Evolutionary conservation across 768 basidiomycete genomes (phyloP), one percentile per base, ranked within the genome.

Genomic region (Kwoniella mangroviensis): DNA sequence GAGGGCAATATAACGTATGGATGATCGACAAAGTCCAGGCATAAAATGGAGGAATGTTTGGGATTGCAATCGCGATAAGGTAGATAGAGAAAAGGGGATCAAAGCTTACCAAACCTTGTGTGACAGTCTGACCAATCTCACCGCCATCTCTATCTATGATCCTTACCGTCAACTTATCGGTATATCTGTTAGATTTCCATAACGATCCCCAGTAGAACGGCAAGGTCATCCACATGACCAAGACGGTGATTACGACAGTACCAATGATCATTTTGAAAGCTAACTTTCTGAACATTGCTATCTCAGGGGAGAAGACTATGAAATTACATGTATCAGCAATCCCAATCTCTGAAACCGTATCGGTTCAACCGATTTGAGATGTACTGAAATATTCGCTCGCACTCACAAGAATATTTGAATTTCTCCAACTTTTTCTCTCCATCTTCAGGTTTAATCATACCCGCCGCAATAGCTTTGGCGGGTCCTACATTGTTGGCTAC

Each of bases 201-300:
- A 79, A 76, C 78, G 71, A 78, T 21, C 77, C 82, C 74, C 84
- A 85, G 72, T 81, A 86, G 67, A 84, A 70, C 2, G 85, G 84
- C 3, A 86, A 77, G 61, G 81, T 83, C 1, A 76, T 58, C 86
- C 86, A 86, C 82, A 85, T 85, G 51, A 86, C 72, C 28, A 84
- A 19, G 40, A 84, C 79, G 19, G 81, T 81, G 22, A 86, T 56
- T 13, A 83, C 71, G 6, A 79, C 68, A 2, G 78, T 80, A 13
- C 72, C 70, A 10, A 75, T 73, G 7, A 85, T 69, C 61, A 85
- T 84, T 69, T 83, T 76, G 61, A 78, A 69, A 28, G 71, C 73
- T 53, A 80, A 65, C 42, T 67, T 68, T n/a, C 79, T 61, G 53
- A 80, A 71, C 28, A 58, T 41, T 9, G 66, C 67, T 58, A 80